Evolutionary conservation across 768 basidiomycete genomes (phyloP).

Genomic region (Tylopilus cervinicoccineus): DNA sequence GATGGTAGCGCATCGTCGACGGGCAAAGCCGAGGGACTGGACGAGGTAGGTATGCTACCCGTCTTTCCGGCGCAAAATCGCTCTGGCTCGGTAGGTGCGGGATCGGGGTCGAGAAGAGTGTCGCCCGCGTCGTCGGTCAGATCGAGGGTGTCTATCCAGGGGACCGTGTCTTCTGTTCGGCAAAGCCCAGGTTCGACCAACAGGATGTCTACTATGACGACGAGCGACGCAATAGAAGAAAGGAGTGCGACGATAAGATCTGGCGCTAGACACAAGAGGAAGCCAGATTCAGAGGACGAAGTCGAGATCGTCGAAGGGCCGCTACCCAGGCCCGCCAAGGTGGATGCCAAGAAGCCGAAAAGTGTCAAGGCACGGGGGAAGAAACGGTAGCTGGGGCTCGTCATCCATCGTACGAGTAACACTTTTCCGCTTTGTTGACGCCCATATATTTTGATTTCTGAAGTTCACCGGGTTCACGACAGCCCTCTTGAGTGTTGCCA

Average conservation of each 20-base stretch:
- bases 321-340: constrained; percentile 34
- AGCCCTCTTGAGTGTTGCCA: no score
- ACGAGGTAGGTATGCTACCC: constrained; percentile 29
- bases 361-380: constrained; percentile 37
- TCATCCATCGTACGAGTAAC: not conserved
- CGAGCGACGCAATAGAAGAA: constrained; percentile 42
- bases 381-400: constrained; percentile 28
- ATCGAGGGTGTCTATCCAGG: constrained; percentile 32
- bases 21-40: constrained; percentile 24
- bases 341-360: constrained; percentile 32
- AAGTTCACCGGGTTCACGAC: no score
- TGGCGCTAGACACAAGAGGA: constrained; percentile 42
- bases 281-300: constrained; percentile 52
- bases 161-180: constrained; percentile 29
- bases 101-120: constrained; percentile 33
- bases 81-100: constrained; percentile 8
- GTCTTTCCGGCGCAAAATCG: constrained; percentile 19
- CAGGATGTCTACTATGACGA: constrained; percentile 42
- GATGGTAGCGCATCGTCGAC: constrained; percentile 5
- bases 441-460: no score
- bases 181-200: constrained; percentile 47
- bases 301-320: constrained; percentile 51
- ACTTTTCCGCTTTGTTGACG: no score
- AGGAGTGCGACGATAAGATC: constrained; percentile 23
- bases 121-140: constrained; percentile 52